These are phyloP conservation scores for Aspergillus sp. DNA, from an alignment of 2,329 filamentous ascomycete species.

Conservation along the genomic window DNA sequence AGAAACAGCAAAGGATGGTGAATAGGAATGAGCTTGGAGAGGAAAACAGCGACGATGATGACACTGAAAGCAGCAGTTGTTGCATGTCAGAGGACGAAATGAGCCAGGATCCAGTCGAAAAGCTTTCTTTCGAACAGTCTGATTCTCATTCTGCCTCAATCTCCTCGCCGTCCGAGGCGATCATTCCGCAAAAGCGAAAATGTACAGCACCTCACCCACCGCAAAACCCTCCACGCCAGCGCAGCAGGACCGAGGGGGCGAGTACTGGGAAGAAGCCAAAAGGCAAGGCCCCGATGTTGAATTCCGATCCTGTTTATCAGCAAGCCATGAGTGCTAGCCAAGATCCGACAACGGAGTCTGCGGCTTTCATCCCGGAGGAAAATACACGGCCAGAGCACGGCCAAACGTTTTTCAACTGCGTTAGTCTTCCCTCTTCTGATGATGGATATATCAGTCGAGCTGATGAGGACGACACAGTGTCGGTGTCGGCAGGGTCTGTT, in stretches of 20 bases:
- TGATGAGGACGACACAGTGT: constrained; percentile 3
- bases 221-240: not conserved
- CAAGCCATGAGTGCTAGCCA: not conserved
- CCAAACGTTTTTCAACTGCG: too few relatives aligned
- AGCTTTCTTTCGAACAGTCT: not conserved
- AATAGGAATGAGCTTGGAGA: not conserved
- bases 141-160: not conserved
- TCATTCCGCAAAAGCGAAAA: constrained; percentile 10
- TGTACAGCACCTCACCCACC: not conserved
- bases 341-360: too few relatives aligned
- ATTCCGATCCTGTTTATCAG: not conserved
- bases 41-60: constrained; percentile 7
- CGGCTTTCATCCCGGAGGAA: too few relatives aligned
- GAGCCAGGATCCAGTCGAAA: not conserved
- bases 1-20: not conserved
- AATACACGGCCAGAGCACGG: too few relatives aligned
- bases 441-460: not conserved
- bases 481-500: constrained; percentile 5
- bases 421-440: not conserved
- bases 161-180: not conserved
- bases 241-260: not conserved
- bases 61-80: constrained; percentile 5
- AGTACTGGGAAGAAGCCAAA: constrained; percentile 4
- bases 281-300: not conserved
- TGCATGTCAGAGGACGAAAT: not conserved